Evolutionary conservation across 2,329 filamentous ascomycete genomes (phyloP).

Genomic region (Malbranchea zuffiana): DNA sequence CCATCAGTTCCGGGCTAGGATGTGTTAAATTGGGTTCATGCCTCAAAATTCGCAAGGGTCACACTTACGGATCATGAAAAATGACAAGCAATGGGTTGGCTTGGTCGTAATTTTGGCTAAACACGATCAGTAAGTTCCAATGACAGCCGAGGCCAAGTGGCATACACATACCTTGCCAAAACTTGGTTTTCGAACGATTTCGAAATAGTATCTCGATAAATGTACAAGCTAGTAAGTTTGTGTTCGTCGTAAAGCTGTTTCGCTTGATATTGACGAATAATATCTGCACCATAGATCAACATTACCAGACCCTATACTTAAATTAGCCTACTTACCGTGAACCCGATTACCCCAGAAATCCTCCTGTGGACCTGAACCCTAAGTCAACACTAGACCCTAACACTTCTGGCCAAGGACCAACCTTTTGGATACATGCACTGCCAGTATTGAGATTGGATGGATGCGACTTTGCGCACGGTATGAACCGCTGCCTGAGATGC

Average conservation of each 20-base stretch:
- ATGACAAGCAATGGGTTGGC: conserved; percentile 66
- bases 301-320: not conserved
- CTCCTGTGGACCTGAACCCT: conserved; percentile 18
- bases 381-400: not conserved
- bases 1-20: conserved; percentile 56
- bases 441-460: conserved; percentile 62
- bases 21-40: no score
- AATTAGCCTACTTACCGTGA: conserved; percentile 38
- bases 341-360: conserved; percentile 44
- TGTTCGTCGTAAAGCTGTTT: conserved; percentile 59
- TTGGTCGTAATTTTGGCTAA: conserved; percentile 52
- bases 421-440: conserved; percentile 68
- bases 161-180: conserved; percentile 52
- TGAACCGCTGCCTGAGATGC: conserved; percentile 44
- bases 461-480: conserved; percentile 47
- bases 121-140: not conserved
- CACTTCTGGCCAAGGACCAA: conserved; percentile 14
- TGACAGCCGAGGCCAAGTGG: not conserved
- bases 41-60: no score
- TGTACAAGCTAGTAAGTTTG: conserved; percentile 67
- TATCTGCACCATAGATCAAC: conserved; percentile 40
- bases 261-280: conserved; percentile 67
- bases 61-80: conserved; percentile 74
- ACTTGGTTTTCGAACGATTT: conserved; percentile 80
- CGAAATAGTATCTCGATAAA: conserved; percentile 61